Conservation (phyloP, 192 early-diverging fungal species). For the Helicostylum pulchrum region DNA sequence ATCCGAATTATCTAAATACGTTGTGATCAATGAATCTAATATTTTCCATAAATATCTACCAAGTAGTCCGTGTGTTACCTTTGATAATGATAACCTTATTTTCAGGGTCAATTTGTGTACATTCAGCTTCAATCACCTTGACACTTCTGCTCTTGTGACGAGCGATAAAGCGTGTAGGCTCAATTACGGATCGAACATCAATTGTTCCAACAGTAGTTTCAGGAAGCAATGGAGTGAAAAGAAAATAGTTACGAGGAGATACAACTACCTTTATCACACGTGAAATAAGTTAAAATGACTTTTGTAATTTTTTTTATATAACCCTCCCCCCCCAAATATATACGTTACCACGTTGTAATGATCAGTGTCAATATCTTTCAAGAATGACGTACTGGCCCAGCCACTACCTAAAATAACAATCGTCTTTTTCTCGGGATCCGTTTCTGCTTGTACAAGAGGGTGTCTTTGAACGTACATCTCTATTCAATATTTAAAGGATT, state of each 20-base stretch:
- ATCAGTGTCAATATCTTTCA: conserved; percentile 37
- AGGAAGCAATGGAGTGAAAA: conserved; percentile 71
- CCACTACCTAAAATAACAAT: conserved; percentile 40
- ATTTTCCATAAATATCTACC: neutral
- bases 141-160: conserved; percentile 84
- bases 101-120: conserved; percentile 80
- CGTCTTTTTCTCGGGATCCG: conserved; percentile 45
- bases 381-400: conserved; percentile 42
- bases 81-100: conserved; percentile 74
- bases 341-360: conserved; percentile 40
- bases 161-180: conserved; percentile 83
- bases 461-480: conserved; percentile 32
- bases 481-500: neutral
- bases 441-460: conserved; percentile 34
- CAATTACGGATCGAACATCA: conserved; percentile 82
- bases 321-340: neutral
- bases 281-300: no score
- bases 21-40: conserved; percentile 4
- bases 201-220: conserved; percentile 86
- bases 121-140: conserved; percentile 86
- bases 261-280: conserved; percentile 50
- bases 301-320: no score
- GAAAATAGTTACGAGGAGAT: conserved; percentile 86
- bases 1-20: conserved; percentile 62
- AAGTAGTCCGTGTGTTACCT: conserved; percentile 55